phyloP scores from a whole-genome alignment of 208 protist genomes.

The Eutreptiella sp. region DNA sequence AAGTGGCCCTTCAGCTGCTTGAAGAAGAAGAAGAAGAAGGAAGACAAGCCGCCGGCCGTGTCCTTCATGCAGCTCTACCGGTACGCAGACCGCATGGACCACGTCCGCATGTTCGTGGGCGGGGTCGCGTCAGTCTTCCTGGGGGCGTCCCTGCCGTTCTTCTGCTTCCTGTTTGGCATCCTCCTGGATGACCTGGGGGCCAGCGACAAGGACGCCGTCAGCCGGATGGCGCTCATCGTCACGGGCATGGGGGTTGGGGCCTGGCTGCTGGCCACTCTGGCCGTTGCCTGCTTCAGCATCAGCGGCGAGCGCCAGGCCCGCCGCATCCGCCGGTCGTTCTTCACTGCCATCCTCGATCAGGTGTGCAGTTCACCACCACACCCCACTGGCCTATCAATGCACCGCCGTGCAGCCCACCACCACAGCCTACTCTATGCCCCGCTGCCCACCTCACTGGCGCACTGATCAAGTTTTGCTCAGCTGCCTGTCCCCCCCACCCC shows the following conservation, averaged over 20 bases:
- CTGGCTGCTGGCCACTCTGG: neutral
- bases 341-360: too few relatives aligned
- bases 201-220: constrained; percentile 30
- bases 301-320: constrained; percentile 51
- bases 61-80: constrained; percentile 50
- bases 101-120: constrained; percentile 58
- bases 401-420: too few relatives aligned
- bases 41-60: constrained; percentile 23
- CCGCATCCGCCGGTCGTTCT: constrained; percentile 51
- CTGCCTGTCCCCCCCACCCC: too few relatives aligned
- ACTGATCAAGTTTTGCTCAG: too few relatives aligned
- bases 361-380: too few relatives aligned
- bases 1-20: too few relatives aligned
- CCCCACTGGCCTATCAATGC: too few relatives aligned
- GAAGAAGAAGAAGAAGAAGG: too few relatives aligned
- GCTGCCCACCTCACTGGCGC: too few relatives aligned
- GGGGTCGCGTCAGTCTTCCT: constrained; percentile 41
- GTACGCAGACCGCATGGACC: constrained; percentile 50
- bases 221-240: constrained; percentile 56
- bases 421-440: too few relatives aligned
- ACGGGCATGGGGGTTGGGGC: too few relatives aligned
- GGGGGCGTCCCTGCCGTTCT: constrained; percentile 54
- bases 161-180: constrained; percentile 60
- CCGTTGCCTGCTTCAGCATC: constrained; percentile 51
- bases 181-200: constrained; percentile 54